These are phyloP conservation scores for Hyaloscypha hepaticicola DNA, from an alignment of 495 filamentous ascomycete species.

Conservation along the genomic window DNA sequence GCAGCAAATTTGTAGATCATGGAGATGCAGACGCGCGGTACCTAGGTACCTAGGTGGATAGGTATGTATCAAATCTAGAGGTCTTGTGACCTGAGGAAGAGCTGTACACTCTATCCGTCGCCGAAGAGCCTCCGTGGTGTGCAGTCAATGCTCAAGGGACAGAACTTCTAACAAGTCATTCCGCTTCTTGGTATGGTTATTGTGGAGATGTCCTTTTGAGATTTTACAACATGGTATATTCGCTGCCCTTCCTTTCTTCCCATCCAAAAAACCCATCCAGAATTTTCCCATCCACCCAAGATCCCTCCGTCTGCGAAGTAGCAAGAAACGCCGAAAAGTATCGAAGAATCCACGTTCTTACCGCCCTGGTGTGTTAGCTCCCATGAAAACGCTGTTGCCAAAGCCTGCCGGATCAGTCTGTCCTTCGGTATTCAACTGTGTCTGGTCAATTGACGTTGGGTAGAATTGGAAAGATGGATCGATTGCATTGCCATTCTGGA, in stretches of 20 bases:
- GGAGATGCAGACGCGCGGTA: too few species aligned
- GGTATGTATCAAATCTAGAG: background rate
- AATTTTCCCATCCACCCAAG: too few species aligned
- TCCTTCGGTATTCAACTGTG: slow-evolving; percentile 14
- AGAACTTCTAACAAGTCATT: background rate
- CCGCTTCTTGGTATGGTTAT: background rate
- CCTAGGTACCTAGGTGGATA: too few species aligned
- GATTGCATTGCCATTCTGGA: slow-evolving; percentile 28
- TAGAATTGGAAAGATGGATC: slow-evolving; percentile 31
- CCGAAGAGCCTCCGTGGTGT: background rate
- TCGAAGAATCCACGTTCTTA: slow-evolving; percentile 3
- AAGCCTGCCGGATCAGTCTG: slow-evolving; percentile 9
- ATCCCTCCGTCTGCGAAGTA: background rate
- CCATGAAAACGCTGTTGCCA: slow-evolving; percentile 33
- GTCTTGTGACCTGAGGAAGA: background rate
- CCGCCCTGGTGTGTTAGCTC: slow-evolving; percentile 31
- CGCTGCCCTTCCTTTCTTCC: background rate
- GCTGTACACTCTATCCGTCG: background rate
- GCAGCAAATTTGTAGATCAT: background rate
- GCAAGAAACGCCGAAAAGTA: background rate
- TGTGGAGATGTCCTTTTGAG: slow-evolving; percentile 4
- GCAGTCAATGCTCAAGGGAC: background rate
- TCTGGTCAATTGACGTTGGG: slow-evolving; percentile 18
- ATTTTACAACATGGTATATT: slow-evolving; percentile 2
- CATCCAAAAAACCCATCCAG: background rate